Base-by-base conservation (phyloP, 129 eudicot species). In the Flaveria trinervia region DNA sequence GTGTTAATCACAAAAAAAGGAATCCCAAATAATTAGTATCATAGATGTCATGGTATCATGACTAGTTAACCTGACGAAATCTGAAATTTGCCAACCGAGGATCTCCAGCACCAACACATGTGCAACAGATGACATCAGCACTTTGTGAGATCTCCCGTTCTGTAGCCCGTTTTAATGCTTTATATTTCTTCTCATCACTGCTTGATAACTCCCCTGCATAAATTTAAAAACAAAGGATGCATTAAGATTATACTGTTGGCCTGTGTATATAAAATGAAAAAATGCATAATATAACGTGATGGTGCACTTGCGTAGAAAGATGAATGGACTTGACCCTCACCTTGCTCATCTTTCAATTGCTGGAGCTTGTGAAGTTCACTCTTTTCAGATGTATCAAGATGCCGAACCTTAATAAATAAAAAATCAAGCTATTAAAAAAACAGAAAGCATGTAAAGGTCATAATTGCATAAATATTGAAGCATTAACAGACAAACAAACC, bases 31-130 rank as follows among this genome's bases (percentile, higher is more conserved):
- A 41, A 51, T 46, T 18, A 70, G 30, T 43, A 43, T 20, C 55
- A 22, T 66, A 66, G 50, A 0, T 65, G 48, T 6, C 12, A 68
- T 45, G 36, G 5, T 7, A 17, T 60, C 60, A 41, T 36, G 54
- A 7, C 51, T 43, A 56, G 50, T 46, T 23, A 39, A 78, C 97
- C 89, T 91, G 97, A 41, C 97, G 93, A 61, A 88, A 91, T 83
- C 97, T 84, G 50, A 91, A 91, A 81, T 88, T 91, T 70, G 93
- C 82, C 80, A 91, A 68, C n/a, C 93, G 86, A 56, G 97, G 97
- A 82, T 91, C 97, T 55, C 97, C 97, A 54, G 93, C 93, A 51
- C 97, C 97, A 69, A 91, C 97, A 79, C 97, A 91, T 43, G 97
- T 91, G 75, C 97, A 91, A 33, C 97, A 91, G 71, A 91, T 91